Evolutionary conservation across 2,329 filamentous ascomycete genomes (phyloP), one percentile per base, ranked within the genome.

Genomic region (Magnaporthiopsis incrustans): DNA sequence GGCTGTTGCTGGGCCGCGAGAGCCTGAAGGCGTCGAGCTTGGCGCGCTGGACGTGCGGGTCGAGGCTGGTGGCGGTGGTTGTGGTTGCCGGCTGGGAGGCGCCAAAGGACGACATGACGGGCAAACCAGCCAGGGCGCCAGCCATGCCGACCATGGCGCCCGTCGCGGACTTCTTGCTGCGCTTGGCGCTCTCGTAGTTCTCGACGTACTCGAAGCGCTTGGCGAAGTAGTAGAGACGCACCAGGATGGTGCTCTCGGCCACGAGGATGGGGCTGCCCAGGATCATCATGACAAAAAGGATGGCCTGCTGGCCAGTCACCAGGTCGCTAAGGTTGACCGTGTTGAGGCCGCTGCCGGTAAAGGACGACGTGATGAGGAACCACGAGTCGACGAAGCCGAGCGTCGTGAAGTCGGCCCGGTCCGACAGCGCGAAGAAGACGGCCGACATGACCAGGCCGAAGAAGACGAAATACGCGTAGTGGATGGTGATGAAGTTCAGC

Each of bases 241-340:
- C 80, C 62, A 82, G 73, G 4, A 90, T 81, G 2, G 89, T 87
- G 65, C 83, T 84, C 8, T 84, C 82, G 5, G 83, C 86, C 2
- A 90, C 85, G 69, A 86, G 85, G 44, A 89, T 85, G 2, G 85
- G 81, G 63, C 85, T 85, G 3, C 88, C 88, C 10, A 88, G 72
- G 35, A 89, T 76, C 65, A 90, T 85, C 59, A 89, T 76, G 3
- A 85, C 64, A 69, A 87, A 89, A 4, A 90, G 77, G 14, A 89
- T 73, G 27, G 82, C 74, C 69, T 91, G 88, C 70, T 91, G 88
- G 70, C 85, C 87, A 2, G 83, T 85, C 53, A 86, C 89, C 70
- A 90, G 75, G 58, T 80, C 77, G 63, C 82, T 86, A 15, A 90
- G 72, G 70, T 87, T 85, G 67, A 86, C 83, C 8, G 86, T 89